phyloP scores from a whole-genome alignment of 2,329 filamentous ascomycete genomes.

The Mycocentrospora acerina region DNA sequence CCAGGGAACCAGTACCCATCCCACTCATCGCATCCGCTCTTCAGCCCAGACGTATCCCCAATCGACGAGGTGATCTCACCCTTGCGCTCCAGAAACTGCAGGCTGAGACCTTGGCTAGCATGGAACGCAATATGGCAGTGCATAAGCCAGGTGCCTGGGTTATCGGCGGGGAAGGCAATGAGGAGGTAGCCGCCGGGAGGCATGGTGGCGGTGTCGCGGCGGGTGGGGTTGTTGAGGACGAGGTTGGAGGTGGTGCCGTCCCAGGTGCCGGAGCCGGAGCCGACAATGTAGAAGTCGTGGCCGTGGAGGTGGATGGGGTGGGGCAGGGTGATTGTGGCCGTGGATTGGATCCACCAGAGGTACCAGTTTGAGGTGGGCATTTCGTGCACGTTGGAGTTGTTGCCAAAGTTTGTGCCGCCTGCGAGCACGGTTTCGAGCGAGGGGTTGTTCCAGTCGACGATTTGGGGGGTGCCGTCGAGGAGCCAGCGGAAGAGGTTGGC shows the following conservation, averaged over 20 bases:
- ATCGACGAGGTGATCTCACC: slow-evolving; percentile 23
- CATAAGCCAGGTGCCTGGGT: slow-evolving; percentile 51
- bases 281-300: slow-evolving; percentile 48
- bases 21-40: slow-evolving; percentile 35
- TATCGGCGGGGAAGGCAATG: slow-evolving; percentile 55
- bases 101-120: slow-evolving; percentile 45
- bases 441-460: slow-evolving; percentile 47
- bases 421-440: slow-evolving; percentile 48
- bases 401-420: slow-evolving; percentile 22
- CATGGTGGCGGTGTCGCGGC: slow-evolving; percentile 43
- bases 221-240: slow-evolving; percentile 41
- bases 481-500: slow-evolving; percentile 48
- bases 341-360: slow-evolving; percentile 52
- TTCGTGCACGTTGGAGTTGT: slow-evolving; percentile 31
- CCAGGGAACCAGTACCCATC: slow-evolving; percentile 34
- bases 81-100: slow-evolving; percentile 55
- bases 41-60: slow-evolving; percentile 22
- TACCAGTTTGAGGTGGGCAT: slow-evolving; percentile 43
- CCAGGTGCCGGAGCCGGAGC: slow-evolving; percentile 38
- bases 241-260: slow-evolving; percentile 34
- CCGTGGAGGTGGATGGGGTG: slow-evolving; percentile 46
- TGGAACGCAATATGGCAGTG: slow-evolving; percentile 42
- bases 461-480: slow-evolving; percentile 43
- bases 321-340: slow-evolving; percentile 36
- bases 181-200: slow-evolving; percentile 48